Evolutionary conservation across 192 early-diverging fungal genomes (phyloP).

Genomic region (Hyaloraphidium curvatum): DNA sequence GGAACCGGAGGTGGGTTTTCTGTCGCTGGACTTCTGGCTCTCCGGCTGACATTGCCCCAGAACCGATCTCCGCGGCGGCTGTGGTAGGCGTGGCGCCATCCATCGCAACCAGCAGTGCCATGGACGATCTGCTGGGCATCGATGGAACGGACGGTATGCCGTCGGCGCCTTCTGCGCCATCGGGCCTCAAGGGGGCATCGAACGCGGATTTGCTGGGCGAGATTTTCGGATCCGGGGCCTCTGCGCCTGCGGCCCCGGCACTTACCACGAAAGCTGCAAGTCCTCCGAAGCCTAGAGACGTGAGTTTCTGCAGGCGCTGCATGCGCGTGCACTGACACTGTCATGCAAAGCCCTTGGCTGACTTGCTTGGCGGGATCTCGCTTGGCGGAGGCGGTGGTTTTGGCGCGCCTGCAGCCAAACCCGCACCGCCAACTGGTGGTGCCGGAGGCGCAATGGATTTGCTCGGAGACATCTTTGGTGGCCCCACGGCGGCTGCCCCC

Average conservation of each 20-base stretch:
- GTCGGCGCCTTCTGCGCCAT: neutral
- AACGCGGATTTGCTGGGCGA: too few relatives aligned
- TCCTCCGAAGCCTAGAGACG: too few relatives aligned
- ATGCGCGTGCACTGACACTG: slow-evolving; percentile 3
- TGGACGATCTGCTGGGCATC: neutral
- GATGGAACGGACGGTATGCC: neutral
- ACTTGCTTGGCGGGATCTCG: slow-evolving; percentile 27
- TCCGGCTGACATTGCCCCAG: neutral
- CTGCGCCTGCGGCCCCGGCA: too few relatives aligned
- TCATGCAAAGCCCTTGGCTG: slow-evolving; percentile 27
- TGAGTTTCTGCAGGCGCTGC: neutral
- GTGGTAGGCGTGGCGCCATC: slow-evolving; percentile 2
- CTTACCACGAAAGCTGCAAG: too few relatives aligned
- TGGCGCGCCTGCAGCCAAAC: neutral
- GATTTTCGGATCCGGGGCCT: too few relatives aligned
- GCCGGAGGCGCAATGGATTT: slow-evolving; percentile 17
- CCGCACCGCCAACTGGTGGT: neutral
- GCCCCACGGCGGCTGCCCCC: slow-evolving; percentile 14
- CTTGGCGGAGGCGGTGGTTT: slow-evolving; percentile 12
- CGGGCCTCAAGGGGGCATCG: neutral
- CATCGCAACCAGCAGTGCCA: neutral
- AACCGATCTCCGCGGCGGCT: slow-evolving; percentile 11
- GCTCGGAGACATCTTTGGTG: slow-evolving; percentile 32
- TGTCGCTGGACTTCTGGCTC: neutral
- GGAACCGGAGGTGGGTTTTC: slow-evolving; percentile 16